Evolutionary conservation across 129 eudicot genomes (phyloP), one percentile per base, ranked within the genome.

Genomic region (Flaveria ramosissima): DNA sequence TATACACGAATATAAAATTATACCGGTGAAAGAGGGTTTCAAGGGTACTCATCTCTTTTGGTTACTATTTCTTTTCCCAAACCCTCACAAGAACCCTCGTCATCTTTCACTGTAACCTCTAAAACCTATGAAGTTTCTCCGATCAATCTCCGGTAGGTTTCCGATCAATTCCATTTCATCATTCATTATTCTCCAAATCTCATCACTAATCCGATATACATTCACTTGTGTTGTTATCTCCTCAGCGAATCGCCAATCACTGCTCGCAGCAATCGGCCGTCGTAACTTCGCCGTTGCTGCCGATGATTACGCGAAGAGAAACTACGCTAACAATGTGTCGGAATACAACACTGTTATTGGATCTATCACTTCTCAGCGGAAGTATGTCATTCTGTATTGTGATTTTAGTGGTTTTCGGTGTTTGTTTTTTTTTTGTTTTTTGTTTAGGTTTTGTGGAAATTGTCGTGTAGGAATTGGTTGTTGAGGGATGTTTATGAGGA

Each of bases 401-500:
- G 27, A 9, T 79, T 42, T 36, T 13, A 7, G 9, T n/a, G 39
- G 32, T 61, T 23, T 13, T 16, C 6, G 36, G 13, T 74, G 9
- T 24, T 17, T 1, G n/a, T 23, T 23, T 30, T 23, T 23, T 30
- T 50, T 14, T 53, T 1, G 14, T 6, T 43, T 59, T 20, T 21
- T 5, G 17, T n/a, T 51, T 13, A 57, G 48, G n/a, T 17, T 0
- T 48, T 75, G 16, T 2, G 15, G 39, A 30, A 17, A 9, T 52
- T 64, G 0, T 4, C 30, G 24, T 61, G 0, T 64, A 93, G 98
- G 93, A 57, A 36, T 86, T 89, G 66, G 79, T 68, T 93, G 83
- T 74, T 89, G 87, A 87, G 97, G 72, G 96, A 93, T 84, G 98
- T 91, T 26, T 93, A 93, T 79, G 98, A 93, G 79, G 98, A 93